phyloP scores from a whole-genome alignment of 2,329 filamentous ascomycete species.

The Pestalotiopsis sp. region DNA sequence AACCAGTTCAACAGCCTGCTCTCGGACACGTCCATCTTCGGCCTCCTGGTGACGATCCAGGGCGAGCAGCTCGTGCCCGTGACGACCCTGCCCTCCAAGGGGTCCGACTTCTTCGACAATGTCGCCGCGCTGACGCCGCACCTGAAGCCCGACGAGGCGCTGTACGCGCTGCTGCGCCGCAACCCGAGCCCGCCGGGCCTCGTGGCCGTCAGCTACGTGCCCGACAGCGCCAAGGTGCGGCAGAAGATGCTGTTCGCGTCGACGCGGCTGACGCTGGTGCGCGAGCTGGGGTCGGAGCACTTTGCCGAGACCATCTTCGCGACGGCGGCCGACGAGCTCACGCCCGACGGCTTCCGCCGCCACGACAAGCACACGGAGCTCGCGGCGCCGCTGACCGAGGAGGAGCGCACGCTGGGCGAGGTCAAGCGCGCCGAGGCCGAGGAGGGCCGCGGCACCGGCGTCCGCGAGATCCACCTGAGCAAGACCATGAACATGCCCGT shows the following conservation, averaged over 20 bases:
- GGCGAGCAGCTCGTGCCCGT: constrained; percentile 67
- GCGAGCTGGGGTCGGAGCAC: constrained; percentile 76
- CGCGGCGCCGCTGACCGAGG: constrained; percentile 74
- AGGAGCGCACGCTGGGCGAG: constrained; percentile 70
- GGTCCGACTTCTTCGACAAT: constrained; percentile 62
- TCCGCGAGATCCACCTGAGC: constrained; percentile 60
- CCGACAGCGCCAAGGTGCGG: constrained; percentile 74
- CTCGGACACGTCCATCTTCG: constrained; percentile 61
- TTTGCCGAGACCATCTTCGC: constrained; percentile 77
- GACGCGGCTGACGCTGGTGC: constrained; percentile 71
- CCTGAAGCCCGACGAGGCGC: constrained; percentile 65
- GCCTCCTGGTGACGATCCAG: constrained; percentile 69
- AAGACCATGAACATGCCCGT: constrained; percentile 59
- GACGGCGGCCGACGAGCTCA: constrained; percentile 70
- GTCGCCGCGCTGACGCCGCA: constrained; percentile 62
- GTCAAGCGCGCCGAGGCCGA: constrained; percentile 76
- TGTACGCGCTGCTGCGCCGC: constrained; percentile 75
- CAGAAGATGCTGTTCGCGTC: constrained; percentile 86
- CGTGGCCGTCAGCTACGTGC: constrained; percentile 75
- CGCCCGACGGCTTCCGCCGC: constrained; percentile 65
- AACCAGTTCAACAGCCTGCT: constrained; percentile 71
- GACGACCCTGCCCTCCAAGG: constrained; percentile 51
- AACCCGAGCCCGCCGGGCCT: constrained; percentile 59
- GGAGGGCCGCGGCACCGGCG: constrained; percentile 66
- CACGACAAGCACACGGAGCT: constrained; percentile 68